These are phyloP conservation scores for Leucosporidium yakuticum DNA, from an alignment of 768 basidiomycete genomes.

Conservation along the genomic window DNA sequence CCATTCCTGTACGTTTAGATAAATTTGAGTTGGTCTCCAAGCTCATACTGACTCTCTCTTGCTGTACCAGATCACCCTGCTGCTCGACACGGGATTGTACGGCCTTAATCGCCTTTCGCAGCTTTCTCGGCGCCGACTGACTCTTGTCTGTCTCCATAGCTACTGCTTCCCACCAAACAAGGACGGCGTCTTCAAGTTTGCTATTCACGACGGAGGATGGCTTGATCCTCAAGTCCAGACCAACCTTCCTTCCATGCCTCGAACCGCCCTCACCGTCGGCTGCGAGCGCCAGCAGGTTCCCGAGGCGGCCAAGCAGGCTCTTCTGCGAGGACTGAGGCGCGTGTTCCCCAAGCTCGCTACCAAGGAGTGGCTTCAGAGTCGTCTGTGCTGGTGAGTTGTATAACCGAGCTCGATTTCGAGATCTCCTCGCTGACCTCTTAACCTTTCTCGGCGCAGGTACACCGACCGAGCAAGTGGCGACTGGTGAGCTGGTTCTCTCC, in stretches of 20 bases:
- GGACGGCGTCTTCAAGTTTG: slow-evolving; percentile 62
- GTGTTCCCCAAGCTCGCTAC: slow-evolving; percentile 73
- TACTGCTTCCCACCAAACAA: slow-evolving; percentile 24
- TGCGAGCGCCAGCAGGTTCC: slow-evolving; percentile 50
- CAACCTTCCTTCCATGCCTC: slow-evolving; percentile 16
- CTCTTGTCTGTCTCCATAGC: not conserved
- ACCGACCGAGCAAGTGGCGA: no score
- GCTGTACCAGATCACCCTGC: slow-evolving; percentile 9
- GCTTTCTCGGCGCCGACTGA: not conserved
- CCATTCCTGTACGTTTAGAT: slow-evolving; percentile 8
- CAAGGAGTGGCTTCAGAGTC: slow-evolving; percentile 63
- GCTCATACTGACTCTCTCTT: no score
- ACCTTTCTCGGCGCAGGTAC: no score
- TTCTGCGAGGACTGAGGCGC: slow-evolving; percentile 53
- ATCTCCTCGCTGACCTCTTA: not conserved
- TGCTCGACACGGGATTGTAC: slow-evolving; percentile 33
- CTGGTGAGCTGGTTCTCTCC: no score
- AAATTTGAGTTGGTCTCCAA: no score
- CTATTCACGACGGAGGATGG: slow-evolving; percentile 69
- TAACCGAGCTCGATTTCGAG: not conserved
- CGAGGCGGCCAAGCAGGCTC: slow-evolving; percentile 48
- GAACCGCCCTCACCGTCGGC: slow-evolving; percentile 39
- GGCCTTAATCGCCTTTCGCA: not conserved
- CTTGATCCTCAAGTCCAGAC: slow-evolving; percentile 48
- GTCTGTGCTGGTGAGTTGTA: slow-evolving; percentile 74